Evolutionary conservation across 148 eudicot species (phyloP).

Genomic region (Talinum fruticosum): DNA sequence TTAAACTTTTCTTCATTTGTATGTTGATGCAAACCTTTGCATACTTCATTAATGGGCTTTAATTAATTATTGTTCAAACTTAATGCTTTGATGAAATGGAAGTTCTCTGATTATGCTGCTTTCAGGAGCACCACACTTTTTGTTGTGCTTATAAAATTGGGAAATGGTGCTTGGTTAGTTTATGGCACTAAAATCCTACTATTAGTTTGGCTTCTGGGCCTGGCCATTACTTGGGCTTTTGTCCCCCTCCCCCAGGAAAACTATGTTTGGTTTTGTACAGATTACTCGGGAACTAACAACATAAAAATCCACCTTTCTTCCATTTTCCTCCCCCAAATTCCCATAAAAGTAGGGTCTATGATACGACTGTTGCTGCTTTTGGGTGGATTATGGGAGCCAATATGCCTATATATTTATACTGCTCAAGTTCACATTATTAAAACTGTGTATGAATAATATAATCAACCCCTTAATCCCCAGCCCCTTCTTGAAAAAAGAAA

Average conservation of each 20-base stretch:
- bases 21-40: slow-evolving; percentile 6
- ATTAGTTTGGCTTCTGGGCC: not conserved
- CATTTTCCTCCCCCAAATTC: no score
- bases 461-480: not conserved
- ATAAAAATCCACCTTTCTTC: no score
- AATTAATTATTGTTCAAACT: not conserved
- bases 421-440: no score
- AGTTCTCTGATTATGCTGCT: not conserved
- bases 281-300: no score
- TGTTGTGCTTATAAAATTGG: not conserved
- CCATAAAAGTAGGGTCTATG: no score
- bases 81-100: not conserved
- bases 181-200: not conserved
- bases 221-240: no score
- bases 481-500: not conserved
- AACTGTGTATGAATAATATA: not conserved
- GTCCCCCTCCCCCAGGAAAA: no score
- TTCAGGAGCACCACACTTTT: not conserved
- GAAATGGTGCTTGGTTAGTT: not conserved
- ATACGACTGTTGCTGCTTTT: no score
- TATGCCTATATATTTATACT: no score
- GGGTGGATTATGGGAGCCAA: no score
- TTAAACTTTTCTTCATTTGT: not conserved
- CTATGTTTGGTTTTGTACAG: no score
- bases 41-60: not conserved